A percentile compares a stretch with the other conserved stretches of the same genome.
These are phyloP conservation scores for Tricharina praecox DNA, from an alignment of 495 filamentous ascomycete species.

Conservation along the genomic window DNA sequence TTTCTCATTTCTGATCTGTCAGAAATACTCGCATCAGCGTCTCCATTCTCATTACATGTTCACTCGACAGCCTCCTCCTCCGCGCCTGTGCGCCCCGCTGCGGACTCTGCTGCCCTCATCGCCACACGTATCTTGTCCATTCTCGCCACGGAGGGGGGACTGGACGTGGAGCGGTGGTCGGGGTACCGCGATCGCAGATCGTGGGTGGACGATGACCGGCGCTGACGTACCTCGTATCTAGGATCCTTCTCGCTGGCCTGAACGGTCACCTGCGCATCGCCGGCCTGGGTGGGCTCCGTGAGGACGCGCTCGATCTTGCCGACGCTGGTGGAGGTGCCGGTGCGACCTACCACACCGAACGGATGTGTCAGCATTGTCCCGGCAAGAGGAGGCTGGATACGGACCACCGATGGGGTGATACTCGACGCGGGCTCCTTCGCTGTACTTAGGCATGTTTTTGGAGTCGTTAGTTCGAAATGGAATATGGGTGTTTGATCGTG, in stretches of 20 bases:
- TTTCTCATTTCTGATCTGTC: constrained; percentile 24
- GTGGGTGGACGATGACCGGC: neutral
- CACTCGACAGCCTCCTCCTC: neutral
- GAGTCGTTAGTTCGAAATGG: too few relatives aligned
- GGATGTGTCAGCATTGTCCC: neutral
- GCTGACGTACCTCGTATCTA: constrained; percentile 20
- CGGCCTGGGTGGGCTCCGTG: constrained; percentile 17
- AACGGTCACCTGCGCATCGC: constrained; percentile 13
- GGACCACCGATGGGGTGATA: constrained; percentile 25
- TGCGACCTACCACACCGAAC: constrained; percentile 4
- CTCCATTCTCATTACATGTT: neutral
- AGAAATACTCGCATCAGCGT: neutral
- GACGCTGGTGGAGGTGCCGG: constrained; percentile 21
- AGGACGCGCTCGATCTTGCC: constrained; percentile 22
- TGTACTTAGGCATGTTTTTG: constrained; percentile 8
- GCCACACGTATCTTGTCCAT: neutral
- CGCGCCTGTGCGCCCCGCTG: neutral
- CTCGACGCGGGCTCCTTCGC: constrained; percentile 21
- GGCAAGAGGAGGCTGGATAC: neutral
- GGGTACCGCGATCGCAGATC: neutral
- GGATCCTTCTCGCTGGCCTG: constrained; percentile 17
- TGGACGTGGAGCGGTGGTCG: neutral
- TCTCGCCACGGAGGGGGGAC: neutral
- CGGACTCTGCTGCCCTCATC: neutral
- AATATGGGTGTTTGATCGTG: too few relatives aligned